Percentiles rank a stretch among this genome's conserved stretches.
Conservation (phyloP, 495 filamentous ascomycete species). For the Neurospora sp. region DNA sequence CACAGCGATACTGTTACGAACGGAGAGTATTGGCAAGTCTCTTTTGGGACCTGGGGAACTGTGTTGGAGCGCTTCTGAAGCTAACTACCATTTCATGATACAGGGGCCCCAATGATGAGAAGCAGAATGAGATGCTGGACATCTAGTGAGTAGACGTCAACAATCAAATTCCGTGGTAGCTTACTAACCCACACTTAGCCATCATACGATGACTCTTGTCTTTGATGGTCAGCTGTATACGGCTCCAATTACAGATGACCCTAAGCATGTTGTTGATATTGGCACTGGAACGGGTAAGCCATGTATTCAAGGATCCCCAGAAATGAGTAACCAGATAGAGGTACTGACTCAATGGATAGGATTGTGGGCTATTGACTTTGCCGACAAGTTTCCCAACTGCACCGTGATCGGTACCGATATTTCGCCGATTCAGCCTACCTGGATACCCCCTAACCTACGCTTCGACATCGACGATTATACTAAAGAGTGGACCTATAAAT, state of each 20-base stretch:
- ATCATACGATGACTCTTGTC: neutral
- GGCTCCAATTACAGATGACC: slow-evolving; percentile 3
- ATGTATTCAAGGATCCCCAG: neutral
- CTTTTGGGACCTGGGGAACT: too few species aligned
- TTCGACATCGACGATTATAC: slow-evolving; percentile 45
- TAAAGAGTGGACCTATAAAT: neutral
- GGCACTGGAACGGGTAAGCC: slow-evolving; percentile 9
- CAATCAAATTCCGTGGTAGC: too few species aligned
- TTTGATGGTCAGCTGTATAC: slow-evolving; percentile 7
- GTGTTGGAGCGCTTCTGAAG: too few species aligned
- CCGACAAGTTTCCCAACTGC: slow-evolving; percentile 27
- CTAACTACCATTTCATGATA: too few species aligned
- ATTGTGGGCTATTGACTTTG: neutral
- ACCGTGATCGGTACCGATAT: slow-evolving; percentile 54
- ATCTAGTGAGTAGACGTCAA: too few species aligned
- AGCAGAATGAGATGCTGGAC: too few species aligned
- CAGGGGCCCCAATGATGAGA: too few species aligned
- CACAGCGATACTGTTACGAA: too few species aligned
- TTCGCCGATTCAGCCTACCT: slow-evolving; percentile 43
- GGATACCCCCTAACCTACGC: slow-evolving; percentile 34
- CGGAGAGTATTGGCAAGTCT: too few species aligned
- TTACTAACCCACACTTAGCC: neutral
- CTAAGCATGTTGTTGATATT: slow-evolving; percentile 7
- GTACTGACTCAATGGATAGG: neutral
- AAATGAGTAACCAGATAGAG: too few species aligned